Evolutionary conservation across 1,284 basidiomycete genomes (phyloP).

Genomic region (Austroboletus niveus): DNA sequence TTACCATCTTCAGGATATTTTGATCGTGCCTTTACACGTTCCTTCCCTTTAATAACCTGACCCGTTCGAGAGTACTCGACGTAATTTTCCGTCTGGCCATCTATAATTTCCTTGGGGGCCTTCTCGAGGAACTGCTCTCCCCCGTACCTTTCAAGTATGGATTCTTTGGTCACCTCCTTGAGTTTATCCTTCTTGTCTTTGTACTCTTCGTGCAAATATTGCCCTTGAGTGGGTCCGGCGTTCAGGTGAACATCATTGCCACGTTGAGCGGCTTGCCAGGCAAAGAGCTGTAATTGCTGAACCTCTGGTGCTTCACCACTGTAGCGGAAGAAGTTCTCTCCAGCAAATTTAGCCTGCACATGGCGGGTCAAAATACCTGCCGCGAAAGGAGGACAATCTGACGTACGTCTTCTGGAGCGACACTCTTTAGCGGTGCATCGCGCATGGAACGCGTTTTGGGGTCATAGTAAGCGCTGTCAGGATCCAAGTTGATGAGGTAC

Average conservation of each 20-base stretch:
- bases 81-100: slow-evolving; percentile 96
- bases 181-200: slow-evolving; percentile 89
- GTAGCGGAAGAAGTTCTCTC: slow-evolving; percentile 92
- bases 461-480: slow-evolving; percentile 96
- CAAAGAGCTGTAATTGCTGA: slow-evolving; percentile 91
- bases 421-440: slow-evolving; percentile 83
- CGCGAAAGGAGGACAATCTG: slow-evolving; percentile 4
- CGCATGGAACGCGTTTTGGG: slow-evolving; percentile 99
- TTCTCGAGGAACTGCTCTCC: slow-evolving; percentile 91
- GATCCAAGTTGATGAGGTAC: slow-evolving; percentile 96
- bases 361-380: slow-evolving; percentile 8
- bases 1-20: slow-evolving; percentile 95
- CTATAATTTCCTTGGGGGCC: slow-evolving; percentile 84
- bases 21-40: slow-evolving; percentile 79
- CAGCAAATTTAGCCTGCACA: slow-evolving; percentile 81
- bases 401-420: slow-evolving; percentile 82
- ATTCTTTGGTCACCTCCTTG: slow-evolving; percentile 83
- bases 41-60: slow-evolving; percentile 89
- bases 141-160: slow-evolving; percentile 89
- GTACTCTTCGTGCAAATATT: slow-evolving; percentile 89
- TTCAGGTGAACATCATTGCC: slow-evolving; percentile 96
- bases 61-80: slow-evolving; percentile 96
- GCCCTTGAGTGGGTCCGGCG: slow-evolving; percentile 94
- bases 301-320: slow-evolving; percentile 92
- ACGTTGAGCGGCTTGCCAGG: slow-evolving; percentile 92